Evolutionary conservation across 176 grass and related monocot genomes (phyloP).

Genomic region (Oryza rufipogon): DNA sequence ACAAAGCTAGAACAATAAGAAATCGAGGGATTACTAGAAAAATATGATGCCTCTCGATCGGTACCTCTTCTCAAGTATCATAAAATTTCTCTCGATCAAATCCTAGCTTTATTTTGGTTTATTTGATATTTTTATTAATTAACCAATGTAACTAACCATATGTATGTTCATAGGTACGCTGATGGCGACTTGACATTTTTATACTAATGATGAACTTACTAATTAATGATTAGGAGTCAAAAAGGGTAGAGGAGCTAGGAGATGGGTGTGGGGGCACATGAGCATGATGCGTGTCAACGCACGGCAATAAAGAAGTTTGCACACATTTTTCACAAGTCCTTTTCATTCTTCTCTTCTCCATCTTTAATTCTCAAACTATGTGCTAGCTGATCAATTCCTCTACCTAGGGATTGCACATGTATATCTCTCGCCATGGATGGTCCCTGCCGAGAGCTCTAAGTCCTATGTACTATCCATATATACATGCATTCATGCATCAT

Average conservation of each 20-base stretch:
- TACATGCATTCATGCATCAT: slow-evolving; percentile 17
- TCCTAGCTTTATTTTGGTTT: background rate
- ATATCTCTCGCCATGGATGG: background rate
- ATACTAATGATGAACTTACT: background rate
- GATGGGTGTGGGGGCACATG: slow-evolving; percentile 34
- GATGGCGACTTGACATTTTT: background rate
- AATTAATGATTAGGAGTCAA: background rate
- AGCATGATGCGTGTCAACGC: slow-evolving; percentile 76
- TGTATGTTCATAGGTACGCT: background rate
- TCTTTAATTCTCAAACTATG: slow-evolving; percentile 61
- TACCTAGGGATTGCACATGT: slow-evolving; percentile 41
- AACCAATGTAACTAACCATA: background rate
- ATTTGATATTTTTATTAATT: background rate
- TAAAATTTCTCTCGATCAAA: background rate
- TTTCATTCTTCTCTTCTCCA: slow-evolving; percentile 33
- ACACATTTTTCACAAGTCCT: slow-evolving; percentile 40
- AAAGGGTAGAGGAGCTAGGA: slow-evolving; percentile 4
- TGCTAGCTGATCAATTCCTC: slow-evolving; percentile 22
- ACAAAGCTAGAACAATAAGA: no score
- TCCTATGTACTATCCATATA: slow-evolving; percentile 4
- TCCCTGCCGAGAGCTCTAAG: background rate
- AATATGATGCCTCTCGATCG: no score
- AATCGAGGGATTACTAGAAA: no score
- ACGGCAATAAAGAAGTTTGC: slow-evolving; percentile 66
- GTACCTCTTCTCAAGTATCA: no score